Percentiles rank a stretch among this genome's conserved stretches.
phyloP scores from a whole-genome alignment of 352 stramenopile genomes.

The Peronosclerospora sorghi region DNA sequence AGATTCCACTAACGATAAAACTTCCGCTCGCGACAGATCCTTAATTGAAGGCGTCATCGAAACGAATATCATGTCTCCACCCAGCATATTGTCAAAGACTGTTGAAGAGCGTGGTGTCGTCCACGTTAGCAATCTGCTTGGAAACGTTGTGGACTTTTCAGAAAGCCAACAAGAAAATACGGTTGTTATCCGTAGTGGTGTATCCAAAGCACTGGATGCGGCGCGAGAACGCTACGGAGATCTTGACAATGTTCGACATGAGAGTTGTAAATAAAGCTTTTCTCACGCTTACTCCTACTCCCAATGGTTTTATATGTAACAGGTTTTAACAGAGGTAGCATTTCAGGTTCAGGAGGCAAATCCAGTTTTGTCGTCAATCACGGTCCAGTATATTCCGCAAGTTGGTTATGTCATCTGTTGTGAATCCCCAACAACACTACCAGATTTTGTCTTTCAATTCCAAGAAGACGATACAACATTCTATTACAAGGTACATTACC shows the following conservation, averaged over 20 bases:
- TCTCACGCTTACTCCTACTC: background rate
- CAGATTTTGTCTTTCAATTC: conserved; percentile 81
- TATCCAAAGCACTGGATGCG: conserved; percentile 62
- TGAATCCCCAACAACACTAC: conserved; percentile 47
- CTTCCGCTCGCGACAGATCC: conserved; percentile 7
- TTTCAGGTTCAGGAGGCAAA: conserved; percentile 75
- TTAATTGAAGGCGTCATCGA: conserved; percentile 14
- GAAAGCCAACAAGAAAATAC: conserved; percentile 49
- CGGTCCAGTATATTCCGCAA: conserved; percentile 81
- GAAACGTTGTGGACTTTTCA: conserved; percentile 78
- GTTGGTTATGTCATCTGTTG: conserved; percentile 81
- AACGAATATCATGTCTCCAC: conserved; percentile 13
- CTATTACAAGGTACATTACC: conserved; percentile 66
- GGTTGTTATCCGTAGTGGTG: conserved; percentile 54
- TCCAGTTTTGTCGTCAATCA: conserved; percentile 57
- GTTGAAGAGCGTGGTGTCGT: conserved; percentile 30
- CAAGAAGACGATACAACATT: conserved; percentile 80
- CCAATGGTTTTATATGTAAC: background rate
- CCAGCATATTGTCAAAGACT: conserved; percentile 23
- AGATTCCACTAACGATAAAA: background rate
- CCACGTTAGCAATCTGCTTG: conserved; percentile 66
- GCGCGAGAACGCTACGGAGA: conserved; percentile 62
- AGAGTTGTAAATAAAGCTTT: background rate
- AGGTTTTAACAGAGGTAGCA: conserved; percentile 77
- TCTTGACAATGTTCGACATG: conserved; percentile 57